Conservation (phyloP, 495 filamentous ascomycete species). For the Ramalina intermedia region DNA sequence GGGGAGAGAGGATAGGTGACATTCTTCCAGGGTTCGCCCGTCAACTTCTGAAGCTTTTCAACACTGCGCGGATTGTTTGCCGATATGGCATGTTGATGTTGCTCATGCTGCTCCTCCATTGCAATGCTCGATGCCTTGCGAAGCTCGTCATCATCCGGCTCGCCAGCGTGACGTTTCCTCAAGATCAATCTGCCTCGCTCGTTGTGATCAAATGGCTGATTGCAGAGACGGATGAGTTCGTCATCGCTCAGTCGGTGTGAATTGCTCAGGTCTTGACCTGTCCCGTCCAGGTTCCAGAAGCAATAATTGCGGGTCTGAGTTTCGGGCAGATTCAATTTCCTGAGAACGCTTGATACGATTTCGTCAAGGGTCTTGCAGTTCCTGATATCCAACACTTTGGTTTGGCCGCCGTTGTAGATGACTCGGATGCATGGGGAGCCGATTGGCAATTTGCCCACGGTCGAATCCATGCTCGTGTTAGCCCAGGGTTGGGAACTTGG, state of each 20-base stretch:
- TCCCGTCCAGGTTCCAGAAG: conserved; percentile 68
- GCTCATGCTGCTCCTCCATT: conserved; percentile 60
- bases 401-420: conserved; percentile 80
- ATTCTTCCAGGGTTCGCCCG: conserved; percentile 71
- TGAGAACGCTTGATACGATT: conserved; percentile 69
- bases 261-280: conserved; percentile 63
- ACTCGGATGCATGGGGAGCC: conserved; percentile 77
- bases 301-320: conserved; percentile 67
- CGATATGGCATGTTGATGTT: conserved; percentile 48
- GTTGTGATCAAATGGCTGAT: conserved; percentile 36
- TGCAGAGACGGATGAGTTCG: conserved; percentile 76
- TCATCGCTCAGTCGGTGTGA: conserved; percentile 68
- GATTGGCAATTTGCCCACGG: conserved; percentile 64
- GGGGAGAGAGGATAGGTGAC: conserved; percentile 74
- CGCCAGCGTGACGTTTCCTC: conserved; percentile 71
- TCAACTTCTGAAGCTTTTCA: conserved; percentile 65
- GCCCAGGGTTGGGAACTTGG: conserved; percentile 25
- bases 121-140: conserved; percentile 70
- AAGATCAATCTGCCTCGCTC: conserved; percentile 86
- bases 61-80: conserved; percentile 49
- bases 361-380: conserved; percentile 83
- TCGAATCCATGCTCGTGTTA: conserved; percentile 62
- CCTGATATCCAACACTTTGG: conserved; percentile 78
- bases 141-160: conserved; percentile 69
- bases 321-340: conserved; percentile 64